Base-by-base conservation (phyloP, 768 basidiomycete genomes). In the Boletus sp. region DNA sequence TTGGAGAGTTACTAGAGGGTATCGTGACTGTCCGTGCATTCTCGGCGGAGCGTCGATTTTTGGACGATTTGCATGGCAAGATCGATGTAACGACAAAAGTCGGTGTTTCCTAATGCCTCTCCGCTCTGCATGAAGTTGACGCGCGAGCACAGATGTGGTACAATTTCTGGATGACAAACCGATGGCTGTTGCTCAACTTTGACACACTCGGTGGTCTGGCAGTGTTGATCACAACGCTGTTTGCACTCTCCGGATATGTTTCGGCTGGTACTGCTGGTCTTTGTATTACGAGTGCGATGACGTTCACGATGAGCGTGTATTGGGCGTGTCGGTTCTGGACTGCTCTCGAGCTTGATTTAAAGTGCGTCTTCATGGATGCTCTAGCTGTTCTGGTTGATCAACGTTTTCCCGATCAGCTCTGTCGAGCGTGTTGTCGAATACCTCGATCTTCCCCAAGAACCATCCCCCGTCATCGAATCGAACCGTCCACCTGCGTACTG, bases 11-110 rank as follows among this genome's bases (percentile, higher is more conserved):
- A 10, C 70, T 96, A 19, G 89, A 93, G 48, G 93, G 93, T 23
- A 90, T 95, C 42, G 89, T 93, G n/a, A 93, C 93, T 6, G 89
- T 96, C 39, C 82, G 94, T 53, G 94, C 94, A 0, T 98, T 96
- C 73, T 86, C 88, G 1, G 87, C 84, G 0, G 93, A 96, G 65
- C 73, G 74, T 38, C 74, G 82, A 5, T 96, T 98, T 77, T 73
- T 94, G 60, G 80, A 88, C 50, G 80, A 79, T 54, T 72, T 95
- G 4, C 89, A 90, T 64, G 59, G 60, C 2, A 91, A 90, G 66
- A 79, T 93, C 30, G 88, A 93, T 57, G 71, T 77, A 47, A 92
- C 87, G n/a, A 92, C 83, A 11, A 83, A 86, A 82, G 88, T 87
- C 52, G 35, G 61, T 51, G 11, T 45, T 32, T 34, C 23, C 13